A percentile compares a stretch with the other conserved stretches of the same genome.
Evolutionary conservation across 129 eudicot species (phyloP).

Genomic region (Tagetes patula): DNA sequence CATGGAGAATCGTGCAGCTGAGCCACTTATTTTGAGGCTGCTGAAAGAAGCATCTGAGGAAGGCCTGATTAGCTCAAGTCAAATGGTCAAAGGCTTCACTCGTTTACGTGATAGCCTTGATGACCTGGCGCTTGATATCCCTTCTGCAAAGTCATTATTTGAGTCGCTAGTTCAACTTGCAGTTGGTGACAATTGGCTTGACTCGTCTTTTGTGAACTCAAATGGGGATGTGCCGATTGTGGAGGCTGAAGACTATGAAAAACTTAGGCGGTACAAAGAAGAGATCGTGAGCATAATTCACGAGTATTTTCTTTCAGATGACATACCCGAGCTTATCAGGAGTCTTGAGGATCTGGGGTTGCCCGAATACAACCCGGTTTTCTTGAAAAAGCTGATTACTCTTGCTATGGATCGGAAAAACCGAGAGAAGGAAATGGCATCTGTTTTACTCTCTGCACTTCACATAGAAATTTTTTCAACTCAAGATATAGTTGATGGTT

Average conservation of each 20-base stretch:
- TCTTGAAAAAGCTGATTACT: constrained; percentile 76
- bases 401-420: constrained; percentile 91
- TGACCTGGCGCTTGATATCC: constrained; percentile 91
- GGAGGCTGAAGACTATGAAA: constrained; percentile 46
- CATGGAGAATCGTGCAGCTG: constrained; percentile 78
- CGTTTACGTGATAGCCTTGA: constrained; percentile 84
- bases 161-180: constrained; percentile 54
- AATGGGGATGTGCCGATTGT: constrained; percentile 38
- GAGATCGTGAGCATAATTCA: constrained; percentile 75
- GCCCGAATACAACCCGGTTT: constrained; percentile 71
- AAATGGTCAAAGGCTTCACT: constrained; percentile 76
- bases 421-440: constrained; percentile 93
- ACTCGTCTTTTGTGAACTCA: constrained; percentile 51
- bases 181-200: constrained; percentile 81
- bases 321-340: constrained; percentile 79
- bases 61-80: constrained; percentile 89
- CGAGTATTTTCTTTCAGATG: constrained; percentile 88
- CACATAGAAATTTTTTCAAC: constrained; percentile 84
- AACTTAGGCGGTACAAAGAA: constrained; percentile 63
- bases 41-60: constrained; percentile 81
- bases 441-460: constrained; percentile 78
- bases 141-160: constrained; percentile 63
- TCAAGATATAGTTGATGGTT: constrained; percentile 81
- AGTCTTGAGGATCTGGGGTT: constrained; percentile 69
- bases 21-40: constrained; percentile 58